phyloP scores from a whole-genome alignment of 257 asterid genomes.

The Scutellaria barbata region DNA sequence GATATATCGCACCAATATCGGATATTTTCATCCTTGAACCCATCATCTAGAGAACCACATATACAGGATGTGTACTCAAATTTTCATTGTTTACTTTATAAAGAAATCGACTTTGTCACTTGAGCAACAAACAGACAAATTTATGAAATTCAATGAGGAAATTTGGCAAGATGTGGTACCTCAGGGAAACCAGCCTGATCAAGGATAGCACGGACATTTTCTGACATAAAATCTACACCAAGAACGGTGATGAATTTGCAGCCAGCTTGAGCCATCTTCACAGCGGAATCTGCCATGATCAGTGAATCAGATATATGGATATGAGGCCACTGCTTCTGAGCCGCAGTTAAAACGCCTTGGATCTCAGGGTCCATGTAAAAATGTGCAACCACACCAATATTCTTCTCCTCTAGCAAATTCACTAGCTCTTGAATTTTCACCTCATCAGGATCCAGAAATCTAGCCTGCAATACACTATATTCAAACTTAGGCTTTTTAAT shows the following conservation, averaged over 20 bases:
- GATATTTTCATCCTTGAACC: too few species aligned
- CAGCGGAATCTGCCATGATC: slow-evolving; percentile 99
- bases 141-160: neutral
- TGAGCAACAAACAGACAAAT: neutral
- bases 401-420: slow-evolving; percentile 82
- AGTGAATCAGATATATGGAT: slow-evolving; percentile 96
- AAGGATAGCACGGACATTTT: slow-evolving; percentile 95
- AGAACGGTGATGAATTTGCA: slow-evolving; percentile 86
- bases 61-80: neutral
- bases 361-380: slow-evolving; percentile 99
- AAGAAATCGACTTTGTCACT: neutral
- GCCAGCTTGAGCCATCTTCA: slow-evolving; percentile 90
- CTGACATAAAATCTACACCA: slow-evolving; percentile 98
- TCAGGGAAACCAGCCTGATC: slow-evolving; percentile 93
- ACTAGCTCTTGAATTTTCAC: slow-evolving; percentile 72
- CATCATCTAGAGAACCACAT: neutral
- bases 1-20: too few species aligned
- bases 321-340: slow-evolving; percentile 96
- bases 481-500: slow-evolving; percentile 43
- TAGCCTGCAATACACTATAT: slow-evolving; percentile 77
- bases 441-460: slow-evolving; percentile 78
- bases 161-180: slow-evolving; percentile 47
- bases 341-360: slow-evolving; percentile 96
- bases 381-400: slow-evolving; percentile 94
- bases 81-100: neutral